Conservation (phyloP, 257 asterid species). For the Solanum chiquidenum region DNA sequence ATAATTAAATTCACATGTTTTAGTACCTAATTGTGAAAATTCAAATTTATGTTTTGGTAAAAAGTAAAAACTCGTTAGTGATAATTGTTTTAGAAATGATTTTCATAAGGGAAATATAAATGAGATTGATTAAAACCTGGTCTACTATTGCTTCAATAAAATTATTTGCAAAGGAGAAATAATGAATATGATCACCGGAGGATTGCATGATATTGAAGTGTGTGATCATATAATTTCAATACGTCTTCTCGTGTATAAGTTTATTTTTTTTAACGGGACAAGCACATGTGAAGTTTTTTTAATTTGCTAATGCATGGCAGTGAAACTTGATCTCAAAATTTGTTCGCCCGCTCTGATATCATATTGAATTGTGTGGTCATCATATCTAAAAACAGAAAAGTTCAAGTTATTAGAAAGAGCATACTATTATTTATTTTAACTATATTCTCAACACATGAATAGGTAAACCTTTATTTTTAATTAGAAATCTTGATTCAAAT, state of each 20-base stretch:
- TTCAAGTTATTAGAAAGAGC: no score
- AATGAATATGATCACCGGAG: background rate
- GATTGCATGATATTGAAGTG: background rate
- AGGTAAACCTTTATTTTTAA: background rate
- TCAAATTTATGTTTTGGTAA: background rate
- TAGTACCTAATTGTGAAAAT: background rate
- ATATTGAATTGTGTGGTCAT: no score
- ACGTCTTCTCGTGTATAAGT: background rate
- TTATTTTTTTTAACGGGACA: no score
- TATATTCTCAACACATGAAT: no score
- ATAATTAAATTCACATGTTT: background rate
- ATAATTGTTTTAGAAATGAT: background rate
- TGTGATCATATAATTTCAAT: background rate
- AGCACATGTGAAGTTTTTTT: no score
- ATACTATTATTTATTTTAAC: no score
- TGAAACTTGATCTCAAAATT: background rate
- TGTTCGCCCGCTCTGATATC: no score
- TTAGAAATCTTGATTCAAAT: background rate
- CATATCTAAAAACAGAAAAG: no score
- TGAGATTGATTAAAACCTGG: background rate
- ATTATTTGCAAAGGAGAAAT: background rate
- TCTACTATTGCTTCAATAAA: background rate
- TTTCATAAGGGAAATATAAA: background rate
- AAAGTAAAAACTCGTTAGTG: constrained; percentile 4
- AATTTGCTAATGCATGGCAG: no score